These are phyloP conservation scores for Fusarium scirpi DNA, from an alignment of 2,329 filamentous ascomycete genomes.

Conservation along the genomic window DNA sequence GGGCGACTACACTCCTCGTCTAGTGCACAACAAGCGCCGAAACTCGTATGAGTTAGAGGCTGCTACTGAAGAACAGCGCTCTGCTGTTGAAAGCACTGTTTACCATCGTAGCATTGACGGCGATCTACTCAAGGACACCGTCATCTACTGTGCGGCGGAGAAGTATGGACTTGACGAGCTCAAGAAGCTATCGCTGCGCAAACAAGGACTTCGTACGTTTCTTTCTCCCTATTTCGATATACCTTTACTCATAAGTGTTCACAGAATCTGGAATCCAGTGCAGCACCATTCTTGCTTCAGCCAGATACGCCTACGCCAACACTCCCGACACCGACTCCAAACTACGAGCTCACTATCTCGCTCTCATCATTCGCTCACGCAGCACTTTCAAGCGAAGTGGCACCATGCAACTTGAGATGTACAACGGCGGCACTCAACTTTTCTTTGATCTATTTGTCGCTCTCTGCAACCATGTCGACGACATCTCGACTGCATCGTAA, in stretches of 20 bases:
- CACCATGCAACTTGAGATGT: slow-evolving; percentile 97
- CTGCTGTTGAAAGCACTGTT: slow-evolving; percentile 72
- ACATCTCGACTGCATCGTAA: slow-evolving; percentile 69
- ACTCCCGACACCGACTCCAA: slow-evolving; percentile 93
- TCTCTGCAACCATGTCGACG: slow-evolving; percentile 89
- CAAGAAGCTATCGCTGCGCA: slow-evolving; percentile 85
- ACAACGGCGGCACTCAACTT: slow-evolving; percentile 80
- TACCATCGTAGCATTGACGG: slow-evolving; percentile 74
- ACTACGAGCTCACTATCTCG: slow-evolving; percentile 89
- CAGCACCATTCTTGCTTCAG: slow-evolving; percentile 85
- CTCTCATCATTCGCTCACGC: slow-evolving; percentile 89
- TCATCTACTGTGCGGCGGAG: slow-evolving; percentile 90
- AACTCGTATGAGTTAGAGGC: slow-evolving; percentile 87
- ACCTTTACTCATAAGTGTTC: slow-evolving; percentile 5
- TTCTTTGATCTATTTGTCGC: slow-evolving; percentile 97
- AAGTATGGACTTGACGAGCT: slow-evolving; percentile 86
- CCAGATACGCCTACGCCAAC: slow-evolving; percentile 89
- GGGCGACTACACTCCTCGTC: slow-evolving; percentile 88
- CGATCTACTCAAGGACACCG: slow-evolving; percentile 85
- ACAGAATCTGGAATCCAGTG: slow-evolving; percentile 82
- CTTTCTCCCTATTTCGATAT: not conserved
- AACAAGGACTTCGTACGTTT: slow-evolving; percentile 82
- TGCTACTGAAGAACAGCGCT: slow-evolving; percentile 58
- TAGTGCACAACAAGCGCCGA: slow-evolving; percentile 83
- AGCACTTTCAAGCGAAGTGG: slow-evolving; percentile 92